Evolutionary conservation across 805 yeast genomes (phyloP).

Genomic region (Wickerhamomyces strasburgensis): DNA sequence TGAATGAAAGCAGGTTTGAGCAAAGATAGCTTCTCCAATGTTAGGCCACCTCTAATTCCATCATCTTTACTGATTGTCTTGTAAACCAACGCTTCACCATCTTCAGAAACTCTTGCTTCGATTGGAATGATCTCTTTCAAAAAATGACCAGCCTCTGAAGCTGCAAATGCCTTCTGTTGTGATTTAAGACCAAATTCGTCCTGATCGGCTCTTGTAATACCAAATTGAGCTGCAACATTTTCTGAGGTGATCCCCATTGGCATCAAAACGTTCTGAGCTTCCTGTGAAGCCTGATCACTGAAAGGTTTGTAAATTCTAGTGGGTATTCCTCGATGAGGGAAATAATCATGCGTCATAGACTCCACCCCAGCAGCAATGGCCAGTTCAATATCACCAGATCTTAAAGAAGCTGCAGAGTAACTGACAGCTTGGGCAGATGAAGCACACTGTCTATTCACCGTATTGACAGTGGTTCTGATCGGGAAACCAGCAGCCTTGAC

Average conservation of each 20-base stretch:
- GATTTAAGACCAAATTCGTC: conserved; percentile 83
- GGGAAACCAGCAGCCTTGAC: conserved; percentile 84
- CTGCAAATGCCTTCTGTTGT: conserved; percentile 74
- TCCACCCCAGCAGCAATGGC: conserved; percentile 90
- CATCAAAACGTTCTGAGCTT: conserved; percentile 64
- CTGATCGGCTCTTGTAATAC: conserved; percentile 61
- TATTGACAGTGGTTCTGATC: conserved; percentile 63
- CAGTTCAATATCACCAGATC: conserved; percentile 75
- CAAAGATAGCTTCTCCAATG: conserved; percentile 64
- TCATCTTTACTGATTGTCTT: conserved; percentile 52
- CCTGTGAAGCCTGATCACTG: conserved; percentile 34
- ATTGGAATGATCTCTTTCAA: conserved; percentile 83
- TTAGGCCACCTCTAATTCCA: conserved; percentile 81
- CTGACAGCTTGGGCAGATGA: conserved; percentile 86
- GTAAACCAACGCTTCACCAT: conserved; percentile 50
- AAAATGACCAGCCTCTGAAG: conserved; percentile 63
- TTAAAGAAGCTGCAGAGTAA: conserved; percentile 78
- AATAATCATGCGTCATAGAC: conserved; percentile 80
- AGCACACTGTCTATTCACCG: conserved; percentile 87
- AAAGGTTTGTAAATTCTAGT: conserved; percentile 34
- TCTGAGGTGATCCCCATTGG: conserved; percentile 96
- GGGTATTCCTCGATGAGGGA: conserved; percentile 59
- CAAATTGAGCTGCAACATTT: conserved; percentile 67
- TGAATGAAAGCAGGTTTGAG: conserved; percentile 78
- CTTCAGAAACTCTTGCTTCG: conserved; percentile 47